Evolutionary conservation across 2,329 filamentous ascomycete species (phyloP).

Genomic region (Arthrobotrys megalospora): DNA sequence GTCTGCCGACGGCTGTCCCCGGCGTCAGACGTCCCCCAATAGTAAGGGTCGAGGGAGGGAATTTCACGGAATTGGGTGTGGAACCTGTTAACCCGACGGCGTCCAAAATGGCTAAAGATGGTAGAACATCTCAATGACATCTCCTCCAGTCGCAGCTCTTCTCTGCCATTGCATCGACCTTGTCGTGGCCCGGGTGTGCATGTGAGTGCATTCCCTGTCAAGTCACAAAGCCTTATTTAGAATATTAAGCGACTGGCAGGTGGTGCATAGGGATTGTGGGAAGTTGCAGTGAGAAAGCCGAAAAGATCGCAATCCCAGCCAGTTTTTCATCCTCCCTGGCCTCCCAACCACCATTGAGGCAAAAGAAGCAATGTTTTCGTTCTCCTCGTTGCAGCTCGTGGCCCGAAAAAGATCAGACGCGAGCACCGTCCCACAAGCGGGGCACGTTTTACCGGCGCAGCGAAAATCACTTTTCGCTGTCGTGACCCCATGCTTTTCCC

Average conservation of each 20-base stretch:
- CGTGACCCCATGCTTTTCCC: conserved; percentile 12
- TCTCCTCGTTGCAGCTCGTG: conserved; percentile 27
- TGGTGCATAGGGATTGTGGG: conserved; percentile 58
- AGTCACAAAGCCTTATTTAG: conserved; percentile 61
- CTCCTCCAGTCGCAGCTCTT: conserved; percentile 45
- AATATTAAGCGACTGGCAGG: conserved; percentile 60
- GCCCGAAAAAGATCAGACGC: conserved; percentile 54
- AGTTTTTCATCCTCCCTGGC: conserved; percentile 18
- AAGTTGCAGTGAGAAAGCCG: conserved; percentile 61
- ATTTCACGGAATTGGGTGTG: conserved; percentile 49
- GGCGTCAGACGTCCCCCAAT: conserved; percentile 24
- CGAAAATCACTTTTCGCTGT: conserved; percentile 31
- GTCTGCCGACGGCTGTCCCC: conserved; percentile 25
- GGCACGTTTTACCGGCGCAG: conserved; percentile 52
- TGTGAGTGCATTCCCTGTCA: conserved; percentile 61
- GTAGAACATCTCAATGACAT: conserved; percentile 50
- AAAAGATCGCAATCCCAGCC: conserved; percentile 51
- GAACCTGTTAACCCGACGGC: conserved; percentile 38
- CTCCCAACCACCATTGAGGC: conserved; percentile 23
- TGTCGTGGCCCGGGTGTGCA: conserved; percentile 55
- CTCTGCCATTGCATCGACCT: conserved; percentile 39
- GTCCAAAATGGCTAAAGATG: conserved; percentile 61
- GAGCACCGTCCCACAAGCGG: conserved; percentile 40
- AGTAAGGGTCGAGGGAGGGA: conserved; percentile 37
- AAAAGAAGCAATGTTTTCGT: conserved; percentile 43